Evolutionary conservation across 176 grass and related monocot genomes (phyloP), one percentile per base, ranked within the genome.

Genomic region (Cocos nucifera): DNA sequence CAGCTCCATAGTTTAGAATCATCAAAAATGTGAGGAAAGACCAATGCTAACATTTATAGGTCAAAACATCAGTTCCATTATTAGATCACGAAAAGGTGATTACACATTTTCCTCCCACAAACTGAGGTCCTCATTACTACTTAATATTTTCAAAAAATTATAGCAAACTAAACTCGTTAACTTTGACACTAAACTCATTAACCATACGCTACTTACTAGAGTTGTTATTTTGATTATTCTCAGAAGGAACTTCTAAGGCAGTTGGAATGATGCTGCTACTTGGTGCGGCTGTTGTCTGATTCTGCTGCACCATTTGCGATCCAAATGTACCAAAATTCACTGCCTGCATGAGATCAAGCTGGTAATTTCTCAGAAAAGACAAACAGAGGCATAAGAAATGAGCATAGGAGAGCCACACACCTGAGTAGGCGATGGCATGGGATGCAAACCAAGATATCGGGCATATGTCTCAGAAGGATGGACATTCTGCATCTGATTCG

Each of bases 301-400:
- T 83, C 29, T 58, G 69, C 50, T 79, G 77, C 75, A 50, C 39
- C 26, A 69, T 52, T 54, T 77, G 64, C 64, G 72, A 75, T 77
- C 78, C 83, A 75, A 73, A 85, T 61, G 61, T 5, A 63, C 80
- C 77, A 23, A 73, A 54, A 60, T 67, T 68, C 10, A 65, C 61
- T 20, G 72, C 61, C 86, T 90, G 65, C 44, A 54, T 54, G 60
- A 61, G 49, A 63, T 52, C 2, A 29, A 52, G 49, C 29, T 54
- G 49, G 10, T 27, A 61, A 28, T 53, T 2, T 60, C 4, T 64
- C 49, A 65, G 50, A 17, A 73, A 81, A 63, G 48, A 32, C 8
- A 3, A 44, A 0, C 65, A 49, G 29, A 56, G 17, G 0, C 18
- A 20, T 54, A 59, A 65, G 62, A 64, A 4, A 69, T 49, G 4